A percentile compares a stretch with the other conserved stretches of the same genome.
Evolutionary conservation across 2,329 filamentous ascomycete species (phyloP).

Genomic region (Lachnellula hyalina): DNA sequence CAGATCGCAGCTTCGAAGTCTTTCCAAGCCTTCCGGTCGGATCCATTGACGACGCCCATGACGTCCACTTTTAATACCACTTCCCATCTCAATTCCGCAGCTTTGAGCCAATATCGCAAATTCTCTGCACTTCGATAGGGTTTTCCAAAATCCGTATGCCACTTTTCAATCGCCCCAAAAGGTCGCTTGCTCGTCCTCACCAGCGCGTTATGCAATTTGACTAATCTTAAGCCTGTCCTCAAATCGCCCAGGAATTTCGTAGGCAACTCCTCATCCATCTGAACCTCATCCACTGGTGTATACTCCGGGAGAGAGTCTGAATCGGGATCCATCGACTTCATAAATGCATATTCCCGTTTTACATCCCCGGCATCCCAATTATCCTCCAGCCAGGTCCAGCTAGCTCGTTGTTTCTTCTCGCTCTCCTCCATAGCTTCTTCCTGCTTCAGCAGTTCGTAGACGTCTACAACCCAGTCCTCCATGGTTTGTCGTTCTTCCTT

Average conservation of each 20-base stretch:
- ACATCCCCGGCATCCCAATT: constrained; percentile 72
- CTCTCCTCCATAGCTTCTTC: constrained; percentile 74
- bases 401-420: constrained; percentile 59
- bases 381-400: constrained; percentile 74
- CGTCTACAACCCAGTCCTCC: constrained; percentile 70
- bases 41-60: constrained; percentile 77
- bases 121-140: constrained; percentile 94
- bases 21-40: constrained; percentile 62
- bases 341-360: constrained; percentile 76
- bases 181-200: constrained; percentile 79
- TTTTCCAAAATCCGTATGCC: constrained; percentile 89
- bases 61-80: constrained; percentile 77
- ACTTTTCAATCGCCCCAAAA: constrained; percentile 84
- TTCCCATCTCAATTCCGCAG: constrained; percentile 91
- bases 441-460: constrained; percentile 68
- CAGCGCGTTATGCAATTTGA: constrained; percentile 84
- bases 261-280: constrained; percentile 44
- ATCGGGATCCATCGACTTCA: constrained; percentile 65
- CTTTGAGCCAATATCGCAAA: constrained; percentile 92
- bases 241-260: constrained; percentile 70
- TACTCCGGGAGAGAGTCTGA: constrained; percentile 61
- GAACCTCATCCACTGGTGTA: constrained; percentile 47
- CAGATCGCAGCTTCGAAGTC: constrained; percentile 79
- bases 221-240: constrained; percentile 73
- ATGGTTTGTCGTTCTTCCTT: constrained; percentile 74